Conservation (phyloP, 768 basidiomycete genomes). For the Royoungia palumana region DNA sequence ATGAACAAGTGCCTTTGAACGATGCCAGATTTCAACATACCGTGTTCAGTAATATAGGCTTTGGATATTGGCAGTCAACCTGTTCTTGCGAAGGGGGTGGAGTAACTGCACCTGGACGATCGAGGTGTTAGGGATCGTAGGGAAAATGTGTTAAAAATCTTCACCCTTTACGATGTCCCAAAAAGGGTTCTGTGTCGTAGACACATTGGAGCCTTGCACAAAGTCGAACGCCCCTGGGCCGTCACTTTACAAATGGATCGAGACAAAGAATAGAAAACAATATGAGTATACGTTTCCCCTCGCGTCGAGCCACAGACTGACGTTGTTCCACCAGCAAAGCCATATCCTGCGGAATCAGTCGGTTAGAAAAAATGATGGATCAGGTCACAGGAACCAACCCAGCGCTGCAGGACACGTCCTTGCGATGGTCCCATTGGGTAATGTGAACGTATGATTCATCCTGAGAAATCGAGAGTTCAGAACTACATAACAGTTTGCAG, state of each 20-base stretch:
- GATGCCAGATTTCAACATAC: conserved; percentile 1
- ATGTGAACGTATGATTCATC: conserved; percentile 59
- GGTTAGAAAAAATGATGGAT: conserved; percentile 2
- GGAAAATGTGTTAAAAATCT: background rate
- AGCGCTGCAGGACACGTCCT: conserved; percentile 77
- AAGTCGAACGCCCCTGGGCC: conserved; percentile 81
- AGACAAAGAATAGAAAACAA: background rate
- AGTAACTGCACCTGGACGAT: conserved; percentile 41
- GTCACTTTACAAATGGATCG: conserved; percentile 35
- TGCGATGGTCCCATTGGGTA: conserved; percentile 64
- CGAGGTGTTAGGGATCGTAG: background rate
- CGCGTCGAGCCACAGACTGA: conserved; percentile 33
- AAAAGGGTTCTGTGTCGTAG: conserved; percentile 66
- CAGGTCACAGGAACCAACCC: conserved; percentile 40
- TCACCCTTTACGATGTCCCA: conserved; percentile 74
- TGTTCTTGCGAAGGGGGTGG: conserved; percentile 61
- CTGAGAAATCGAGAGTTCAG: conserved; percentile 29
- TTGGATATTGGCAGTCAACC: conserved; percentile 68
- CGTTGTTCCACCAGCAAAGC: conserved; percentile 82
- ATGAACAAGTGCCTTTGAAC: conserved; percentile 17
- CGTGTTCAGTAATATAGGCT: conserved; percentile 75
- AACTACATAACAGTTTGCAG: background rate
- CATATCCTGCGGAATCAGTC: conserved; percentile 47
- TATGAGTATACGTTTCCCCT: background rate
- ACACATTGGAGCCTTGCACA: conserved; percentile 67